A percentile compares a stretch with the other conserved stretches of the same genome.
These are phyloP conservation scores for Cutaneotrichosporon dermatis DNA, from an alignment of 1,284 basidiomycete species.

Conservation along the genomic window DNA sequence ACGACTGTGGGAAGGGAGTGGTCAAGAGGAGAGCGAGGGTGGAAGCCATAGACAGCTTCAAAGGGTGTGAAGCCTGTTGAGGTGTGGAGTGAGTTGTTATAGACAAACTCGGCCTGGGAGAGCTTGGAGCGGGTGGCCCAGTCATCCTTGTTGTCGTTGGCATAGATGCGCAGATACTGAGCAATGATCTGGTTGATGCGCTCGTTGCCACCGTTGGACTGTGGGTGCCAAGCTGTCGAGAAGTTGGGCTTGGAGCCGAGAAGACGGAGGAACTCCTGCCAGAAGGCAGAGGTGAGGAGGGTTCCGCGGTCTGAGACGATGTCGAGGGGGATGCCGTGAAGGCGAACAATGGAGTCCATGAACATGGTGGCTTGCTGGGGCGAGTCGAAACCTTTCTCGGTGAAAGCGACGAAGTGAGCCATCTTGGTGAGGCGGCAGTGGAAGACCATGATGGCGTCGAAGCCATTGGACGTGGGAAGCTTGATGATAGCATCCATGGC, in stretches of 20 bases:
- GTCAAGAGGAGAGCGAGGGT: conserved; percentile 25
- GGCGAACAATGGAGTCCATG: conserved; percentile 18
- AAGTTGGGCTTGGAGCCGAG: neutral
- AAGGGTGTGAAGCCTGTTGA: conserved; percentile 50
- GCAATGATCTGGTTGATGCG: conserved; percentile 27
- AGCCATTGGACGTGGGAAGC: conserved; percentile 49
- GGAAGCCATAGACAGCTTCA: conserved; percentile 45
- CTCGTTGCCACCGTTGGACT: conserved; percentile 33
- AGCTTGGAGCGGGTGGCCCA: conserved; percentile 38
- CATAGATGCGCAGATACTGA: conserved; percentile 27
- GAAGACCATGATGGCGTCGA: conserved; percentile 50
- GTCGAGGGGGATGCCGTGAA: neutral
- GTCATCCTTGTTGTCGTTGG: conserved; percentile 49
- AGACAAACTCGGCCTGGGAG: conserved; percentile 48
- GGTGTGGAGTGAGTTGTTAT: conserved; percentile 50
- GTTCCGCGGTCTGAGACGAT: conserved; percentile 1
- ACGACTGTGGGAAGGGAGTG: neutral
- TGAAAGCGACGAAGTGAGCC: conserved; percentile 47
- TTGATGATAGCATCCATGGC: conserved; percentile 54
- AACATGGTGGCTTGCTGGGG: neutral
- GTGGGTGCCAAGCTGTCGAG: conserved; percentile 28
- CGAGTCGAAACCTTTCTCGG: neutral
- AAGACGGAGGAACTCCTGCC: neutral
- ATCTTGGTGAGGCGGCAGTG: conserved; percentile 52
- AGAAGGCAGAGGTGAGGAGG: conserved; percentile 13